A percentile compares a stretch with the other conserved stretches of the same genome.
phyloP scores from a whole-genome alignment of 225 moss, liverwort and hornwort genomes.

The Climacium dendroides region DNA sequence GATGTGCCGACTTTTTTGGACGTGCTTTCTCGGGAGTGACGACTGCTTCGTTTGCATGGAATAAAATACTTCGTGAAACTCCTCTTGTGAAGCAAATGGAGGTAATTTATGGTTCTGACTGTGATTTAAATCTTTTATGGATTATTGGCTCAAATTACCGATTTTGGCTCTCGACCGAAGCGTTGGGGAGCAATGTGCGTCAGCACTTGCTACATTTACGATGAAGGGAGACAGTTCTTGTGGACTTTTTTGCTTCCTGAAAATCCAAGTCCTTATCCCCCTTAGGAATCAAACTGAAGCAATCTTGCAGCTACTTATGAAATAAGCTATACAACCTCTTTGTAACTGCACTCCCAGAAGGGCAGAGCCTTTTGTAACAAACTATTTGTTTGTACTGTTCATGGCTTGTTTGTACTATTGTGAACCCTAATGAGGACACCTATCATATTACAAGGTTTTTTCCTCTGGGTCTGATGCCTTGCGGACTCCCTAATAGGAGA shows the following conservation, averaged over 20 bases:
- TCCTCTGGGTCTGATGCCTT: neutral
- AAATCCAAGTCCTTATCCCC: neutral
- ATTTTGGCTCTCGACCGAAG: neutral
- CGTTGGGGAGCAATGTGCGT: neutral
- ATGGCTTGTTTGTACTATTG: neutral
- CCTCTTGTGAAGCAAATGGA: conserved; percentile 58
- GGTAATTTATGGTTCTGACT: conserved; percentile 7
- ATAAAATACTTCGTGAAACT: conserved; percentile 76
- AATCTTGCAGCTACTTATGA: neutral
- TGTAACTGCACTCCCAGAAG: neutral
- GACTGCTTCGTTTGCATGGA: conserved; percentile 79
- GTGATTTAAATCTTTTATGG: neutral
- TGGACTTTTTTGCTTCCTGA: neutral
- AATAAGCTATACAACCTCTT: neutral
- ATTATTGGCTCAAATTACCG: neutral
- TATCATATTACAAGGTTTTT: neutral
- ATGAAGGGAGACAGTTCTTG: neutral
- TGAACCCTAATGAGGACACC: neutral
- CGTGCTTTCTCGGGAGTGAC: conserved; percentile 67
- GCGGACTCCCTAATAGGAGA: neutral
- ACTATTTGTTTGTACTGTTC: neutral
- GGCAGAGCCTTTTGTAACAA: neutral
- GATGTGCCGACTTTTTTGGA: conserved; percentile 87
- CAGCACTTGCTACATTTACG: neutral
- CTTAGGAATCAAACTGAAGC: neutral